A percentile compares a stretch with the other conserved stretches of the same genome.
Conservation (phyloP, 257 asterid species). For the Nicotiana attenuata region DNA sequence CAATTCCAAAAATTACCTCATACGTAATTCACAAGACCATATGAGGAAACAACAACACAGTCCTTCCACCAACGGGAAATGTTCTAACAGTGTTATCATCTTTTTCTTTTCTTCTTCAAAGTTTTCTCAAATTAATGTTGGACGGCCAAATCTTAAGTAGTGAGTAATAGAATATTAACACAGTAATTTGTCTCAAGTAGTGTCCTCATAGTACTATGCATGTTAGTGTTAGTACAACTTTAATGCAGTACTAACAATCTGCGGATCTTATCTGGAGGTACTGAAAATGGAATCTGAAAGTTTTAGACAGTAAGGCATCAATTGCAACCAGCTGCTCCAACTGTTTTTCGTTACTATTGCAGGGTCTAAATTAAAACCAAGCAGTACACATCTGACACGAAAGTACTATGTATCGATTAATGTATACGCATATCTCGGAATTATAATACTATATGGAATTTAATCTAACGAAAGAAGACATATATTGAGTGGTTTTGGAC, state of each 20-base stretch:
- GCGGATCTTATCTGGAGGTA: conserved; percentile 10
- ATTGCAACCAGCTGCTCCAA: background rate
- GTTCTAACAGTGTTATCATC: no score
- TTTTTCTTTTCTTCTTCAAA: no score
- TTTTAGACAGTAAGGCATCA: background rate
- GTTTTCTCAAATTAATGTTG: no score
- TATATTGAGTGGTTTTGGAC: background rate
- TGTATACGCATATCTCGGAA: background rate
- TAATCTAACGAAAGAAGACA: background rate
- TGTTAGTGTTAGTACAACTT: conserved; percentile 2
- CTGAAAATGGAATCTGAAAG: background rate
- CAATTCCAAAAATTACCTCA: no score
- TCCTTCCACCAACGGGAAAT: no score
- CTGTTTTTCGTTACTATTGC: background rate
- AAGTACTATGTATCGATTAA: background rate
- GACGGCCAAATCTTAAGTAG: no score
- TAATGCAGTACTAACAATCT: background rate
- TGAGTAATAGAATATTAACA: background rate
- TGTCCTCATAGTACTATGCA: conserved; percentile 10
- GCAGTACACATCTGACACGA: background rate
- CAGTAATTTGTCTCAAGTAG: conserved; percentile 11
- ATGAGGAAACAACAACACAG: no score
- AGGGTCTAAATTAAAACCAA: background rate
- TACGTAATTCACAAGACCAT: no score
- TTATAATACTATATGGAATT: background rate